Conservation (phyloP, 129 eudicot genomes). For the Tagetes patula region DNA sequence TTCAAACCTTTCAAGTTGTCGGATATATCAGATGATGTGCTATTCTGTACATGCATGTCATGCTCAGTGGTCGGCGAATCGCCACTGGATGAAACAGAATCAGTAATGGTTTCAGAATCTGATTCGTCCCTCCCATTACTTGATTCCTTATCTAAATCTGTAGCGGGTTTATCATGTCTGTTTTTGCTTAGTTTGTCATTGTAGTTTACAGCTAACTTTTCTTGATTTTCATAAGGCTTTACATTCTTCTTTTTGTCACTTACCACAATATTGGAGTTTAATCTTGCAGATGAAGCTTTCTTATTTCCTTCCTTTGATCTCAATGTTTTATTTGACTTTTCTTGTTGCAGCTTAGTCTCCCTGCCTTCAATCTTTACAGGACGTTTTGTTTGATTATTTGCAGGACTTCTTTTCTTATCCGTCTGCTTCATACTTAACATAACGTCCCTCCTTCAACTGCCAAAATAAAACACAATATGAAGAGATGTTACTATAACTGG, state of each 20-base stretch:
- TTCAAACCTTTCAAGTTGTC: slow-evolving; percentile 35
- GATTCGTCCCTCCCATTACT: slow-evolving; percentile 64
- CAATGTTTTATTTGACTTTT: slow-evolving; percentile 38
- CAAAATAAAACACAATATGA: slow-evolving; percentile 10
- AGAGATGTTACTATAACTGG: neutral
- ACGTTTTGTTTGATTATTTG: slow-evolving; percentile 41
- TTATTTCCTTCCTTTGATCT: slow-evolving; percentile 45
- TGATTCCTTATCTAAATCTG: slow-evolving; percentile 41
- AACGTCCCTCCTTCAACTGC: slow-evolving; percentile 28
- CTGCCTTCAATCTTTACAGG: slow-evolving; percentile 49
- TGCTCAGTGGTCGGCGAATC: slow-evolving; percentile 68
- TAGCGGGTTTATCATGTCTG: slow-evolving; percentile 12
- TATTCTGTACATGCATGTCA: slow-evolving; percentile 37
- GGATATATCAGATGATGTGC: slow-evolving; percentile 26
- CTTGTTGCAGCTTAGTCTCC: slow-evolving; percentile 44
- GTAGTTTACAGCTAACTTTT: slow-evolving; percentile 42
- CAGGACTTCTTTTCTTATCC: slow-evolving; percentile 51
- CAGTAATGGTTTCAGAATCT: slow-evolving; percentile 69
- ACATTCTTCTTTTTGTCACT: slow-evolving; percentile 45
- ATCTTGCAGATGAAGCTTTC: slow-evolving; percentile 37
- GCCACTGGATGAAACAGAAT: slow-evolving; percentile 72
- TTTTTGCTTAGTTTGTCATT: slow-evolving; percentile 46
- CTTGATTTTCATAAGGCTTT: slow-evolving; percentile 52
- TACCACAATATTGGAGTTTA: slow-evolving; percentile 30
- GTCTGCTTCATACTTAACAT: slow-evolving; percentile 57